phyloP scores from a whole-genome alignment of 2,329 filamentous ascomycete species.

The Botrytis pseudocinerea region DNA sequence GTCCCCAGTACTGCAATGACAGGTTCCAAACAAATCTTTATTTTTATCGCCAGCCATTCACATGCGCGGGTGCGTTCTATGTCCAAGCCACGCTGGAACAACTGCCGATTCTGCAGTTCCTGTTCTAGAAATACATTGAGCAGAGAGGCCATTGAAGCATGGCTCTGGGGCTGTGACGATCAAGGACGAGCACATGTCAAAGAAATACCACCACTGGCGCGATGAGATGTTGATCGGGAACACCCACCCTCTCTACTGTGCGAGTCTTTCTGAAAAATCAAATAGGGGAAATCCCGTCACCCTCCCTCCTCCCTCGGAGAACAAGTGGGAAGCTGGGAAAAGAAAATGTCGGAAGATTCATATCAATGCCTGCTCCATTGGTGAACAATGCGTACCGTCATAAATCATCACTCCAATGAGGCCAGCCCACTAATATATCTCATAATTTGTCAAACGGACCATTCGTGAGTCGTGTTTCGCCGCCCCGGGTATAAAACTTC shows the following conservation, averaged over 20 bases:
- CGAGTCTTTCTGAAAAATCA: neutral
- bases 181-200: slow-evolving; percentile 12
- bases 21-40: slow-evolving; percentile 8
- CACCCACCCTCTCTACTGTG: neutral
- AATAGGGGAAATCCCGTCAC: slow-evolving; percentile 13
- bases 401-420: slow-evolving; percentile 7
- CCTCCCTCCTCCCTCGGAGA: neutral
- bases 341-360: neutral
- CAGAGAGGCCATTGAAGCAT: neutral
- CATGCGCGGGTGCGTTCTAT: neutral
- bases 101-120: slow-evolving; percentile 9
- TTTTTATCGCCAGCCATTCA: slow-evolving; percentile 8
- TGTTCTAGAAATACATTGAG: slow-evolving; percentile 7
- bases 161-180: neutral
- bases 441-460: slow-evolving; percentile 14
- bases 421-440: slow-evolving; percentile 11
- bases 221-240: neutral
- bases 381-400: slow-evolving; percentile 16
- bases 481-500: slow-evolving; percentile 3
- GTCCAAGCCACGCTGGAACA: slow-evolving; percentile 1
- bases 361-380: slow-evolving; percentile 18
- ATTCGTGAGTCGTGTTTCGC: slow-evolving; percentile 17
- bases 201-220: neutral
- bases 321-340: neutral
- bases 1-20: neutral